A percentile compares a stretch with the other conserved stretches of the same genome.
Evolutionary conservation across 2,329 filamentous ascomycete species (phyloP).

Genomic region (Colletotrichum tropicicola): DNA sequence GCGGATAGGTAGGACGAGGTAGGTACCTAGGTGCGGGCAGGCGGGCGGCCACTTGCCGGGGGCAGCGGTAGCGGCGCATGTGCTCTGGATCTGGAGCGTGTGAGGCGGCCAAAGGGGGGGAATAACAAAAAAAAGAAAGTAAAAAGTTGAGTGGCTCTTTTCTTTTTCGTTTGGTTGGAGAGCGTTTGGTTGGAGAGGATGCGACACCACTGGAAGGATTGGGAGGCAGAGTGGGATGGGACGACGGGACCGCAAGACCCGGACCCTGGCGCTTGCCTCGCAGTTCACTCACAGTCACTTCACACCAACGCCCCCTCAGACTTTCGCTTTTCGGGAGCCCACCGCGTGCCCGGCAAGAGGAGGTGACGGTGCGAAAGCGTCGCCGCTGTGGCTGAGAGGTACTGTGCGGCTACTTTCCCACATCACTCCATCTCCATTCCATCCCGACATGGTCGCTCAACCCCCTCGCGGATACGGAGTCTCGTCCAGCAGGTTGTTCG

Average conservation of each 20-base stretch:
- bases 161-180: not conserved
- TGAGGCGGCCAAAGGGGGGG: not conserved
- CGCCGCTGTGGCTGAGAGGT: not conserved
- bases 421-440: not conserved
- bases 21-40: not conserved
- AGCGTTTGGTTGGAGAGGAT: not conserved
- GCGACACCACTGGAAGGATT: not conserved
- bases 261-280: not conserved
- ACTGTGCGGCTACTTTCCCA: not conserved
- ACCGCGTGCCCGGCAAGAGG: not conserved
- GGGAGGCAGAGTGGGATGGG: constrained; percentile 4
- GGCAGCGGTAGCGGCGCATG: not conserved
- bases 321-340: constrained; percentile 4
- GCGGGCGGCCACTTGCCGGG: constrained; percentile 3
- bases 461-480: not conserved
- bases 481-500: not conserved
- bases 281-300: not conserved
- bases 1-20: no score
- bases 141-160: not conserved
- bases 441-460: not conserved
- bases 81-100: not conserved
- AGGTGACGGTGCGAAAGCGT: constrained; percentile 7
- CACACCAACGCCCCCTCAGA: not conserved
- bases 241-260: constrained; percentile 17
- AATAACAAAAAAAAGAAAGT: not conserved